Evolutionary conservation across 805 yeast genomes (phyloP).

Genomic region (Millerago galiae): DNA sequence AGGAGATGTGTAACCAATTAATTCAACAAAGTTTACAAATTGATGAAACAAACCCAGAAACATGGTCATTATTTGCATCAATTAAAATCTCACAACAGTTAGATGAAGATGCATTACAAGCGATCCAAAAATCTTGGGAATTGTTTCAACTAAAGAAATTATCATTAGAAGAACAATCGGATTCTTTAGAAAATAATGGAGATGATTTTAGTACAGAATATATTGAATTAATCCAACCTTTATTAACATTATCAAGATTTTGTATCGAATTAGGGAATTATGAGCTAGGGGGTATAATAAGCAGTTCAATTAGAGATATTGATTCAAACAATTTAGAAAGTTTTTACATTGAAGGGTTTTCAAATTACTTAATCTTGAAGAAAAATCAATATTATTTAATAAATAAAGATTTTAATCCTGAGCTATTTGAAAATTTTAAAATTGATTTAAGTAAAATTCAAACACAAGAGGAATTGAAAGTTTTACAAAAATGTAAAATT

Average conservation of each 20-base stretch:
- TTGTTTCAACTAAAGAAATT: conserved; percentile 50
- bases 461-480: conserved; percentile 1
- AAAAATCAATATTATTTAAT: conserved; percentile 20
- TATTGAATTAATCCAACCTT: conserved; percentile 65
- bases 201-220: conserved; percentile 44
- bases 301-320: conserved; percentile 60
- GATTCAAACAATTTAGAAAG: conserved; percentile 82
- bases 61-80: conserved; percentile 77
- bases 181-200: conserved; percentile 29
- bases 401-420: conserved; percentile 16
- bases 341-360: conserved; percentile 77
- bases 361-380: conserved; percentile 49
- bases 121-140: conserved; percentile 66
- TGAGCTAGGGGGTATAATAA: conserved; percentile 62
- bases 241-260: conserved; percentile 65
- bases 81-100: conserved; percentile 84
- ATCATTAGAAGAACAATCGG: conserved; percentile 36
- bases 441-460: conserved; percentile 5
- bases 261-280: conserved; percentile 71
- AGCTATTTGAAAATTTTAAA: conserved; percentile 18
- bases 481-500: conserved; percentile 4
- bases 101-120: conserved; percentile 62
- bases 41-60: conserved; percentile 57
- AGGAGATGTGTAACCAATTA: conserved; percentile 65
- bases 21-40: conserved; percentile 58